A percentile compares a stretch with the other conserved stretches of the same genome.
phyloP scores from a whole-genome alignment of 2,329 filamentous ascomycete genomes.

The Periconia macrospinosa region DNA sequence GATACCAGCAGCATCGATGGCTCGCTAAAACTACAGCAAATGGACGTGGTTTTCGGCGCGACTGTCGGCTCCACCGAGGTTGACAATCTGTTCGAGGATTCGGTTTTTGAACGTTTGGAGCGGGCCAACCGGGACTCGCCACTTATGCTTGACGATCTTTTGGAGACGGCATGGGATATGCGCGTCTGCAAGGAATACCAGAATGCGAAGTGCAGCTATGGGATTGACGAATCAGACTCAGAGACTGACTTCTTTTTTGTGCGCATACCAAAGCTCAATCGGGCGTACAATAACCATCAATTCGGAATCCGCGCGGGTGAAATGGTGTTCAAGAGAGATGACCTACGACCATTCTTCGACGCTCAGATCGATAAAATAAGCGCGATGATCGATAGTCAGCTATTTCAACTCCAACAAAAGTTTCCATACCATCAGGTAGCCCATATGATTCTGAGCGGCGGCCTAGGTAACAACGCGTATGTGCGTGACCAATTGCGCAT shows the following conservation, averaged over 20 bases:
- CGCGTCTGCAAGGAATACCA: constrained; percentile 41
- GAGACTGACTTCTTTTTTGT: constrained; percentile 34
- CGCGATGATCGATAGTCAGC: constrained; percentile 33
- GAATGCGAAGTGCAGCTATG: constrained; percentile 38
- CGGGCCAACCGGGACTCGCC: constrained; percentile 16
- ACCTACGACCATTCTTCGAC: constrained; percentile 22
- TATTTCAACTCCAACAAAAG: constrained; percentile 18
- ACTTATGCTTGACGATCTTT: constrained; percentile 21
- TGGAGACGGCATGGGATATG: constrained; percentile 36
- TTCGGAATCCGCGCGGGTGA: constrained; percentile 20
- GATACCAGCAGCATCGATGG: constrained; percentile 8
- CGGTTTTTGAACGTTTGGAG: constrained; percentile 23
- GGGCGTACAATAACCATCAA: constrained; percentile 14
- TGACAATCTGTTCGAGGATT: constrained; percentile 35
- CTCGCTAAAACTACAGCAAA: constrained; percentile 18
- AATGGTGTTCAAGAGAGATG: constrained; percentile 27
- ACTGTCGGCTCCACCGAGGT: constrained; percentile 40
- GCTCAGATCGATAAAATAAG: constrained; percentile 4
- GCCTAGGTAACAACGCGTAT: constrained; percentile 41
- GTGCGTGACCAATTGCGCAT: constrained; percentile 28
- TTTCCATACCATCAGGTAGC: constrained; percentile 18
- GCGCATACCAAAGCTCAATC: constrained; percentile 30
- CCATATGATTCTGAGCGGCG: constrained; percentile 40
- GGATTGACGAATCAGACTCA: constrained; percentile 26
- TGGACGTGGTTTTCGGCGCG: constrained; percentile 21